Evolutionary conservation across 2,329 filamentous ascomycete species (phyloP), one percentile per base, ranked within the genome.

Genomic region (Mycosphaerella arachidis): DNA sequence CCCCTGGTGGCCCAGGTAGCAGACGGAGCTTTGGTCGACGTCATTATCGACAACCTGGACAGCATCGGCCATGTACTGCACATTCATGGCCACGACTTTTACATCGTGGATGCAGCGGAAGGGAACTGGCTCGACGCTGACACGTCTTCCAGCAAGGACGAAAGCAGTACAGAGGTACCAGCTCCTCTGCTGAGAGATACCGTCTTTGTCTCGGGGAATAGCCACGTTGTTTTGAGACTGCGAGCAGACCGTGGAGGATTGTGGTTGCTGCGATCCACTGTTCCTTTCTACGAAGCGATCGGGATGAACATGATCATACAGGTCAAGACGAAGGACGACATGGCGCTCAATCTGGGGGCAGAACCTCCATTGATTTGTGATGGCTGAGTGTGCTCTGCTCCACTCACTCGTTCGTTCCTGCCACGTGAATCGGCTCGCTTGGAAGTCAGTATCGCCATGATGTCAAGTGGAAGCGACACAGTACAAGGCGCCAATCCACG

Each of bases 31-130:
- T 81, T 79, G 78, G 69, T 81, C 0, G 78, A 81, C 59, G 59
- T 81, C 0, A 71, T 80, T 4, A 69, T 81, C 57, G 81, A 82
- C 61, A 82, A 82, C 56, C 68, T 80, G n/a, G 79, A 82, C 57
- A 77, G 80, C 31, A 75, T 75, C 4, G 70, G 75, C 0, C 78
- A 82, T 64, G 78, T 79, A 0, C 81, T 81, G 57, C 80, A 81
- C 65, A 59, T 82, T 43, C 60, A 73, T 37, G 66, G 72, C 48
- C 57, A 70, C 40, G 57, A 63, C 24, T 68, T 70, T 57, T 63
- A 65, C 16, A 59, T 71, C 24, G 24, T 60, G 29, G 20, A 30
- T 7, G 56, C 60, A 52, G 60, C 56, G 10, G 24, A 53, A n/a
- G 65, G 59, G 52, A 9, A 16, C 31, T 9, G 8, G 12, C 31